Percentiles rank a stretch among this genome's conserved stretches.
These are phyloP conservation scores for Acanthamoeba lenticulata DNA, from an alignment of 208 protist genomes.

Conservation along the genomic window DNA sequence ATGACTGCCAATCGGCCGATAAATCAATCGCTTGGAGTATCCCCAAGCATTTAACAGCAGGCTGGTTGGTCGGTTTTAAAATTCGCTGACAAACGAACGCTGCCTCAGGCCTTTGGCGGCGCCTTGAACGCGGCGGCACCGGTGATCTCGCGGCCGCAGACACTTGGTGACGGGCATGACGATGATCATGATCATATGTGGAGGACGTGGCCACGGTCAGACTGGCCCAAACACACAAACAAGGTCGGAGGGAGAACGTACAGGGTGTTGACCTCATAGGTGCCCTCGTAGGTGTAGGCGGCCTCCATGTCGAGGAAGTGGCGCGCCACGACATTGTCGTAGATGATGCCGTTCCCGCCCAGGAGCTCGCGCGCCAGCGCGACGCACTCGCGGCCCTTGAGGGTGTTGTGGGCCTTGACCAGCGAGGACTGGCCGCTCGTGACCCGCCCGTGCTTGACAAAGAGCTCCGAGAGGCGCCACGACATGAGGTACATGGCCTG, in stretches of 20 bases:
- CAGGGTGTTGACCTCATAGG: slow-evolving; percentile 76
- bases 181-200: neutral
- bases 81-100: too few relatives aligned
- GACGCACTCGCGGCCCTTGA: slow-evolving; percentile 48
- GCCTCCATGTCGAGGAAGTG: slow-evolving; percentile 74
- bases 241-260: neutral
- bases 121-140: slow-evolving; percentile 61
- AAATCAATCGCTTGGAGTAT: too few relatives aligned
- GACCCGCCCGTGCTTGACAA: slow-evolving; percentile 40
- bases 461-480: slow-evolving; percentile 60
- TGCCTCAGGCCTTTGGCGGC: too few relatives aligned
- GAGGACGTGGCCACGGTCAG: neutral
- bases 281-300: slow-evolving; percentile 72
- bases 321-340: slow-evolving; percentile 59
- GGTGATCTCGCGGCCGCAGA: slow-evolving; percentile 72
- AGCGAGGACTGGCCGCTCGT: slow-evolving; percentile 67
- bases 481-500: slow-evolving; percentile 72
- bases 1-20: too few relatives aligned
- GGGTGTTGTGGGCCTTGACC: slow-evolving; percentile 61
- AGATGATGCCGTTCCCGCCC: slow-evolving; percentile 72
- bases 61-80: too few relatives aligned
- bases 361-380: slow-evolving; percentile 55
- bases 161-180: neutral
- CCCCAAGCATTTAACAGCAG: too few relatives aligned
- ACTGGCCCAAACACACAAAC: neutral